Conservation (phyloP, 1,284 basidiomycete genomes). For the Ceratobasidium theobromae region DNA sequence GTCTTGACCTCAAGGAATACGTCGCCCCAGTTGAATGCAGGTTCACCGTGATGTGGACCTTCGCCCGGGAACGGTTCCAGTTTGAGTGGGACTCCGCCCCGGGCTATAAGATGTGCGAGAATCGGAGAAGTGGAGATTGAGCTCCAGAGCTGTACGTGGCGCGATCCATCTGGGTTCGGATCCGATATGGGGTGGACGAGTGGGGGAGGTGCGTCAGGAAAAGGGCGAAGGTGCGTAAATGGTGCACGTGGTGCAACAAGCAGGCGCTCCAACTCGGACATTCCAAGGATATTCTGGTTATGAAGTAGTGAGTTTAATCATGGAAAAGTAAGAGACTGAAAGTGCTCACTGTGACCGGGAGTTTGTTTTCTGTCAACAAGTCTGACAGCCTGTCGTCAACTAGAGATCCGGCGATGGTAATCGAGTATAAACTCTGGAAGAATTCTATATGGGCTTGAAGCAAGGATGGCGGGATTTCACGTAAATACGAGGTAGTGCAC, state of each 20-base stretch:
- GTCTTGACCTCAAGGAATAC: background rate
- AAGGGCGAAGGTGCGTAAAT: conserved; percentile 7
- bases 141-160: background rate
- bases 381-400: background rate
- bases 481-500: background rate
- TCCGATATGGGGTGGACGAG: background rate
- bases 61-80: background rate
- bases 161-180: background rate
- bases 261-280: background rate
- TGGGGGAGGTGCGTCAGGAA: background rate
- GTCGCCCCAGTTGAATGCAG: background rate
- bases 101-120: background rate
- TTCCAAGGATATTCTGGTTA: conserved; percentile 2
- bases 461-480: background rate
- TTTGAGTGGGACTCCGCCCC: background rate
- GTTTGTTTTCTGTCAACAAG: background rate
- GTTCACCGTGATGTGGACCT: conserved; percentile 1
- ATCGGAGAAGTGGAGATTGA: background rate
- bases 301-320: background rate
- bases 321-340: background rate
- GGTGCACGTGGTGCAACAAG: background rate
- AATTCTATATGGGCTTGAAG: background rate
- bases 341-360: background rate
- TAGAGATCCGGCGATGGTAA: background rate
- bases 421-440: background rate